phyloP scores from a whole-genome alignment of 2,329 filamentous ascomycete genomes.

The Metarhizium sp. region DNA sequence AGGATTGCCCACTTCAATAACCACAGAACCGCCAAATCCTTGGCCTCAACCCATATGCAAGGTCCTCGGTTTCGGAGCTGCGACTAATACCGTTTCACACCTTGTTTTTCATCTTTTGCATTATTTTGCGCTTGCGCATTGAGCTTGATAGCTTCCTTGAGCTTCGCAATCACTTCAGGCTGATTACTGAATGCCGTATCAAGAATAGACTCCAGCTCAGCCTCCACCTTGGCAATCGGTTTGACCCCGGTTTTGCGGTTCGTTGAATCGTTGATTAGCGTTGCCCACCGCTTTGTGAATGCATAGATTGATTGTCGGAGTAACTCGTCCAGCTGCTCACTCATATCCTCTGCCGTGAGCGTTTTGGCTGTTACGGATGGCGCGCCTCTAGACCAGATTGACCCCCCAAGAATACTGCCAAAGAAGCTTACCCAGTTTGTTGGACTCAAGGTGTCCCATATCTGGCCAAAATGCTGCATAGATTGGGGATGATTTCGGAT shows the following conservation, averaged over 20 bases:
- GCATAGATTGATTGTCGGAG: constrained; percentile 52
- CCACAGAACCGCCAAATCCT: too few species aligned
- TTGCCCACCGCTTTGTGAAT: constrained; percentile 53
- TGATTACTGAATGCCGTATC: constrained; percentile 49
- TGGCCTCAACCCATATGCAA: too few species aligned
- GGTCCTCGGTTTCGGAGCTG: too few species aligned
- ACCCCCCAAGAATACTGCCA: constrained; percentile 45
- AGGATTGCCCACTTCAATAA: too few species aligned
- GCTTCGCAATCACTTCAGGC: constrained; percentile 47
- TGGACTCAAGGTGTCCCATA: constrained; percentile 54
- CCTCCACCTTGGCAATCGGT: constrained; percentile 42
- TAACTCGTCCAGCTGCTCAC: constrained; percentile 55
- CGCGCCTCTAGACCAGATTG: constrained; percentile 35
- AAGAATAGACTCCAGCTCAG: constrained; percentile 47
- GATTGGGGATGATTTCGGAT: constrained; percentile 38
- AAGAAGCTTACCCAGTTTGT: constrained; percentile 52
- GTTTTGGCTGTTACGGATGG: constrained; percentile 28
- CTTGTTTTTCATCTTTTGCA: constrained; percentile 25
- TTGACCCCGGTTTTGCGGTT: constrained; percentile 38
- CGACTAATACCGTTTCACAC: constrained; percentile 12
- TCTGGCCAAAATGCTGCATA: constrained; percentile 54
- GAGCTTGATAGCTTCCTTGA: constrained; percentile 52
- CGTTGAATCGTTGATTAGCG: constrained; percentile 38
- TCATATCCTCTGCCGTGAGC: constrained; percentile 46
- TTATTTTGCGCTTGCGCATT: constrained; percentile 45